Conservation (phyloP, 2,329 filamentous ascomycete species). For the Paecilomyces sp. region DNA sequence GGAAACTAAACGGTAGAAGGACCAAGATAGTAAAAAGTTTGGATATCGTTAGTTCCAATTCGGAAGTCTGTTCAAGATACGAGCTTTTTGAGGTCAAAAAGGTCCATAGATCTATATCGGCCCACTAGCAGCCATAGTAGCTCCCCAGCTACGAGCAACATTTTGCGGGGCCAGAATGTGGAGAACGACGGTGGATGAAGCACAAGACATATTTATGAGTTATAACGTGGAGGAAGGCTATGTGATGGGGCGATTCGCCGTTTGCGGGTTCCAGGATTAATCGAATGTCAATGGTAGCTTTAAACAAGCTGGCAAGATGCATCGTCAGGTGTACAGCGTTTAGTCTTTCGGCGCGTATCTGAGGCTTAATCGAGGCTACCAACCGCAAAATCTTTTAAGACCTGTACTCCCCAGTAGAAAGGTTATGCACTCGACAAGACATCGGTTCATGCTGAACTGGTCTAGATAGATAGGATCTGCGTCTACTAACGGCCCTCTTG, state of each 20-base stretch:
- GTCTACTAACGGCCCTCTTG: neutral
- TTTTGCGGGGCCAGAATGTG: neutral
- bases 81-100: neutral
- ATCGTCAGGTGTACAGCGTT: neutral
- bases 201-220: neutral
- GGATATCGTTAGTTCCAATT: neutral
- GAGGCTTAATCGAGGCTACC: neutral
- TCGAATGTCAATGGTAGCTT: neutral
- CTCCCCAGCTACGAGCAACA: neutral
- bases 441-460: neutral
- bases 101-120: neutral
- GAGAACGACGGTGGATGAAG: neutral
- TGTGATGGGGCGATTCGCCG: neutral
- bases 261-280: neutral
- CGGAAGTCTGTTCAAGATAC: neutral
- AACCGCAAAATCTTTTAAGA: neutral
- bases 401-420: neutral
- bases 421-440: neutral
- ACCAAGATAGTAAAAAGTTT: neutral
- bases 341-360: neutral
- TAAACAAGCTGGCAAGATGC: neutral
- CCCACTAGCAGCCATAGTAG: neutral
- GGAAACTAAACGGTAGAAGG: neutral
- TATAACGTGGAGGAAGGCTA: neutral
- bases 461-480: neutral